A percentile compares a stretch with the other conserved stretches of the same genome.
These are phyloP conservation scores for Phoma sp. DNA, from an alignment of 2,329 filamentous ascomycete genomes.

Conservation along the genomic window DNA sequence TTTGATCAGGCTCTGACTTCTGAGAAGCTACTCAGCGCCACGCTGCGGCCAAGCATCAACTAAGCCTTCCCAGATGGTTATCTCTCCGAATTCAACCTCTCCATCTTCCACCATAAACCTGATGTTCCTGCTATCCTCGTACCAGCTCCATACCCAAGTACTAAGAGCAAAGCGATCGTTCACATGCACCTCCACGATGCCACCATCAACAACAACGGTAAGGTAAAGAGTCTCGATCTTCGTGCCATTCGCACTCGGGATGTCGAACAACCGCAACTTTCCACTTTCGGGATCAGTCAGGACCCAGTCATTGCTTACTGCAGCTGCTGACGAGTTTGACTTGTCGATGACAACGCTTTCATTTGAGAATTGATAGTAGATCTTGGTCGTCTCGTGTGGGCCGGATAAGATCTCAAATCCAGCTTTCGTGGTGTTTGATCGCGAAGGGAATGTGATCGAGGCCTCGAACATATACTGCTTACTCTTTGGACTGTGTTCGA, in stretches of 20 bases:
- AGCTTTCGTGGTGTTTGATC: constrained; percentile 45
- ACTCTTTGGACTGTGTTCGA: constrained; percentile 31
- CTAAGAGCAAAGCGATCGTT: constrained; percentile 52
- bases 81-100: constrained; percentile 34
- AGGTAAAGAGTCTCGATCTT: constrained; percentile 48
- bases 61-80: constrained; percentile 27
- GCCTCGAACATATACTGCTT: constrained; percentile 52
- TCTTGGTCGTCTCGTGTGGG: constrained; percentile 49
- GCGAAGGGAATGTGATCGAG: constrained; percentile 47
- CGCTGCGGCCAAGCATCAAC: constrained; percentile 19
- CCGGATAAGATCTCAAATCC: constrained; percentile 53
- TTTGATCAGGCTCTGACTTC: too few relatives aligned
- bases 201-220: constrained; percentile 50
- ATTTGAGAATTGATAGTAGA: constrained; percentile 56
- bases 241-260: constrained; percentile 34
- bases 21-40: too few relatives aligned
- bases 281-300: constrained; percentile 48
- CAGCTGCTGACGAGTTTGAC: constrained; percentile 50
- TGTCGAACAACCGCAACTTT: constrained; percentile 50
- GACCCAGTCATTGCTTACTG: constrained; percentile 49
- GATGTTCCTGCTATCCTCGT: constrained; percentile 24
- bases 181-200: constrained; percentile 48
- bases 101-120: constrained; percentile 24
- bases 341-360: constrained; percentile 53
- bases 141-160: constrained; percentile 52